Evolutionary conservation across 2,329 filamentous ascomycete species (phyloP).

Genomic region (Cryphonectria naterciae): DNA sequence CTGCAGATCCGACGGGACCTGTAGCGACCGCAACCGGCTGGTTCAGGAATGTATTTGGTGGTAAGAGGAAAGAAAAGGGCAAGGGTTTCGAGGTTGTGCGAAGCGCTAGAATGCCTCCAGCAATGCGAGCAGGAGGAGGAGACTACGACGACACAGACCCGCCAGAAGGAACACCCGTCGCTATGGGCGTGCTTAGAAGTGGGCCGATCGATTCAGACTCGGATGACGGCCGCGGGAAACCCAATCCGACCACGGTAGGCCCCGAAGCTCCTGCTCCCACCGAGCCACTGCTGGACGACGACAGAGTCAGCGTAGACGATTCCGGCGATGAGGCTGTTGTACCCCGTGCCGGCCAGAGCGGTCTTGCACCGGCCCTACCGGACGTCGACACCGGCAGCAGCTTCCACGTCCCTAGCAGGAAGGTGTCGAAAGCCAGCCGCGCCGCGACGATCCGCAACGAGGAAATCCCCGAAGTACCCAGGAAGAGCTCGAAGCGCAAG

Average conservation of each 20-base stretch:
- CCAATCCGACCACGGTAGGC: conserved; percentile 37
- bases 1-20: conserved; percentile 90
- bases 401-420: conserved; percentile 67
- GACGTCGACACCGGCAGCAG: conserved; percentile 61
- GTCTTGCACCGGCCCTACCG: conserved; percentile 58
- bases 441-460: conserved; percentile 41
- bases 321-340: conserved; percentile 49
- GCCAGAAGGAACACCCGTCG: conserved; percentile 67
- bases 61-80: conserved; percentile 89
- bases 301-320: conserved; percentile 51
- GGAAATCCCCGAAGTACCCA: conserved; percentile 63
- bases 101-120: conserved; percentile 82
- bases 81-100: conserved; percentile 98
- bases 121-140: conserved; percentile 62
- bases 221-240: conserved; percentile 53
- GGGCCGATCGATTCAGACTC: conserved; percentile 66
- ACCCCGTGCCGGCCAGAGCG: conserved; percentile 40
- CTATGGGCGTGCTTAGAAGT: conserved; percentile 62
- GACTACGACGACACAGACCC: conserved; percentile 69
- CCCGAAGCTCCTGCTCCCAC: conserved; percentile 39
- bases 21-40: conserved; percentile 88
- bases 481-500: conserved; percentile 72
- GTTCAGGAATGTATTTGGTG: conserved; percentile 78
- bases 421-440: conserved; percentile 60
- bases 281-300: conserved; percentile 49